A percentile compares a stretch with the other conserved stretches of the same genome.
Conservation (phyloP, 2,329 filamentous ascomycete species). For the Corynespora cassiicola region DNA sequence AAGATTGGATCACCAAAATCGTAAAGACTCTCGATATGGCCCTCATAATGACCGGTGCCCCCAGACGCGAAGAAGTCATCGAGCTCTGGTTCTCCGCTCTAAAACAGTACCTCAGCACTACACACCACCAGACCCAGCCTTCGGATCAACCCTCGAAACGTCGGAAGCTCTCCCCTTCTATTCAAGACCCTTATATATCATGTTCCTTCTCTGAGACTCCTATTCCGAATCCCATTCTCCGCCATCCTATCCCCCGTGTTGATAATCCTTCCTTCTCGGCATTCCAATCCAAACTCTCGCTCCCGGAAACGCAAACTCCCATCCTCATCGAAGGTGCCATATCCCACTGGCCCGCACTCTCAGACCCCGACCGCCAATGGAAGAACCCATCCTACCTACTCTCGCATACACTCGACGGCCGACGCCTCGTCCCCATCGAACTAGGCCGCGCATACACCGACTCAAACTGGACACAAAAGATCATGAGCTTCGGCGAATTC, state of each 20-base stretch:
- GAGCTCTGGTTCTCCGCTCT: conserved; percentile 61
- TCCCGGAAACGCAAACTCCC: conserved; percentile 51
- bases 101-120: conserved; percentile 17
- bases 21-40: conserved; percentile 76
- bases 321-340: conserved; percentile 73
- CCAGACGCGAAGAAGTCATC: conserved; percentile 39
- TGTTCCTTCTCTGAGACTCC: conserved; percentile 20
- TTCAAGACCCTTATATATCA: conserved; percentile 5
- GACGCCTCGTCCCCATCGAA: conserved; percentile 84
- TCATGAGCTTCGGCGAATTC: conserved; percentile 78
- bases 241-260: conserved; percentile 26
- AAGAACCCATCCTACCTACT: conserved; percentile 75
- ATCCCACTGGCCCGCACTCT: conserved; percentile 79
- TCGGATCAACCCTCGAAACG: conserved; percentile 22
- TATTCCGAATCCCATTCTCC: conserved; percentile 14
- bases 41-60: conserved; percentile 70
- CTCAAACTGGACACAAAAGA: conserved; percentile 79
- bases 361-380: conserved; percentile 69
- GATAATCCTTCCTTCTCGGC: conserved; percentile 23
- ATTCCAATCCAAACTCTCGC: conserved; percentile 37
- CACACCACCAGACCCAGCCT: not conserved
- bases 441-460: conserved; percentile 88
- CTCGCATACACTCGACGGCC: conserved; percentile 74
- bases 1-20: conserved; percentile 61
- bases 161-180: conserved; percentile 15